Conservation (phyloP, 1,284 basidiomycete genomes). For the Heterobasidion irregulare region DNA sequence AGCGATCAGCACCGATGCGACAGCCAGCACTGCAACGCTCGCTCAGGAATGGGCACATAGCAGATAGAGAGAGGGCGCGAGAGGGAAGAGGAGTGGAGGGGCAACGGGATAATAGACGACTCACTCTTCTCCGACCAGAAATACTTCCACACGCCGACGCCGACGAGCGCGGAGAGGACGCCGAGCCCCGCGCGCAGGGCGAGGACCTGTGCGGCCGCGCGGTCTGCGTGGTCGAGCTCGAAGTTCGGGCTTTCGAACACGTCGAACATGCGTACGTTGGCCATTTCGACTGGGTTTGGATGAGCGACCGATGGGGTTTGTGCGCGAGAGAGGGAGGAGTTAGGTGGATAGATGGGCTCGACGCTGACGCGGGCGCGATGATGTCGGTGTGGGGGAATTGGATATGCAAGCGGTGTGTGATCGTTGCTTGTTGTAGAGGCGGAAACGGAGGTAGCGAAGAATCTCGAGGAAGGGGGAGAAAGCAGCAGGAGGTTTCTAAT, state of each 20-base stretch:
- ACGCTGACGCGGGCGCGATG: too few relatives aligned
- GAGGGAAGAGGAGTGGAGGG: not conserved
- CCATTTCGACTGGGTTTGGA: not conserved
- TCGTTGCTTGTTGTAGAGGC: too few relatives aligned
- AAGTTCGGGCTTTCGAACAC: conserved; percentile 13
- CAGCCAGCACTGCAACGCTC: not conserved
- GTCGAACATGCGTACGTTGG: conserved; percentile 11
- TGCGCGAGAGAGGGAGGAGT: too few relatives aligned
- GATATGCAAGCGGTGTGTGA: too few relatives aligned
- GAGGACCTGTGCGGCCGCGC: not conserved
- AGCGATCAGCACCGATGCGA: not conserved
- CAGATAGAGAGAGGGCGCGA: not conserved
- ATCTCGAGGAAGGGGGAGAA: too few relatives aligned
- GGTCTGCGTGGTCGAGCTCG: conserved; percentile 7
- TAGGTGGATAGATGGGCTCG: too few relatives aligned
- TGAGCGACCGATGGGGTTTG: too few relatives aligned
- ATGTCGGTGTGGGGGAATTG: too few relatives aligned
- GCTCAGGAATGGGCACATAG: not conserved
- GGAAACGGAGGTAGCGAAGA: too few relatives aligned
- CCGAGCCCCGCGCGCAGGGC: conserved; percentile 9
- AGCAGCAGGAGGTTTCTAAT: too few relatives aligned
- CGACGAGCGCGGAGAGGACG: conserved; percentile 7
- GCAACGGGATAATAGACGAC: not conserved
- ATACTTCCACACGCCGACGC: conserved; percentile 10
- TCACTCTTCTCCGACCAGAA: conserved; percentile 6